Evolutionary conservation across 371 early-diverging fungal genomes (phyloP).

Genomic region (Mucor circinelloides): DNA sequence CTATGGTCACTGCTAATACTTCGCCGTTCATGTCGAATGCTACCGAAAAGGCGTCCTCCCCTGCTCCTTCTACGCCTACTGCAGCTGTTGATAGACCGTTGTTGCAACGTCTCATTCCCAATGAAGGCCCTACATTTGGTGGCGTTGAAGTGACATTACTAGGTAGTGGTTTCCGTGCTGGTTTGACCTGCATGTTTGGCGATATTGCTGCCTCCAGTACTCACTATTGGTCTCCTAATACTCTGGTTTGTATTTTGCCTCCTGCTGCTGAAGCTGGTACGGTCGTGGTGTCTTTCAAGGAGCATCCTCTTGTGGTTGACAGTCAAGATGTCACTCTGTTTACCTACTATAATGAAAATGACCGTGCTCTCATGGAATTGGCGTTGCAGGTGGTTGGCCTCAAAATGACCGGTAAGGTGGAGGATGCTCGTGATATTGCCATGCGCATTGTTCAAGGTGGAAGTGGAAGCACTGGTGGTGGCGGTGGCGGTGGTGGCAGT

Average conservation of each 20-base stretch:
- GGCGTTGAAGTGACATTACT: conserved; percentile 77
- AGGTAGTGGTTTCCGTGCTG: conserved; percentile 74
- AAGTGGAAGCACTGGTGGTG: conserved; percentile 10
- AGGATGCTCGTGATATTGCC: conserved; percentile 69
- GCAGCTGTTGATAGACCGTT: conserved; percentile 52
- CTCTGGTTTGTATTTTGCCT: conserved; percentile 80
- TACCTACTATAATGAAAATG: conserved; percentile 72
- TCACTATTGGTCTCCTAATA: conserved; percentile 70
- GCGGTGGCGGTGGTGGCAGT: conserved; percentile 2
- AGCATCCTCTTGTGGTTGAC: conserved; percentile 39
- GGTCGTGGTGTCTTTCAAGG: conserved; percentile 71
- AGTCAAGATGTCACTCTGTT: conserved; percentile 61
- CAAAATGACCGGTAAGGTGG: conserved; percentile 75
- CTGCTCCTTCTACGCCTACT: conserved; percentile 42
- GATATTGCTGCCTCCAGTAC: conserved; percentile 66
- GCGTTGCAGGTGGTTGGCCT: conserved; percentile 84
- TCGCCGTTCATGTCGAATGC: not conserved
- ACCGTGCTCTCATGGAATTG: conserved; percentile 79
- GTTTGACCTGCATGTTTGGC: conserved; percentile 77
- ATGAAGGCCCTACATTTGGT: conserved; percentile 80
- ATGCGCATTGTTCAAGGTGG: conserved; percentile 74
- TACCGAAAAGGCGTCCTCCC: not conserved
- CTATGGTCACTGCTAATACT: not conserved
- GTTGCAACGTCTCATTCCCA: conserved; percentile 67
- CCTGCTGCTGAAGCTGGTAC: conserved; percentile 73